Conservation (phyloP, 108 stramenopile genomes). For the Hondaea fermentalgiana region DNA sequence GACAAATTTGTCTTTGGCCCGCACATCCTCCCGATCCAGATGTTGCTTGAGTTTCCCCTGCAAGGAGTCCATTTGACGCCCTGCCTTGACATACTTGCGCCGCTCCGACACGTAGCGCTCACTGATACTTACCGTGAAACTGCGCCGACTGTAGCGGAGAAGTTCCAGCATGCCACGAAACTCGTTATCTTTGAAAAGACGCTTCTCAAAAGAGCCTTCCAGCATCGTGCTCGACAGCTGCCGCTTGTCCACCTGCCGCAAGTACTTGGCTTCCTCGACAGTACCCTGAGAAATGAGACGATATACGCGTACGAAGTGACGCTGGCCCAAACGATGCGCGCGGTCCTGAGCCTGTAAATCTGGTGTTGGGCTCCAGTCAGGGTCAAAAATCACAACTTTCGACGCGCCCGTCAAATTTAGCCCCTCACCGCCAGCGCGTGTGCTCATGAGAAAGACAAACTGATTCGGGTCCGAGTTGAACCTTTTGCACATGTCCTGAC, state of each 20-base stretch:
- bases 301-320: constrained; percentile 41
- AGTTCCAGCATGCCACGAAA: constrained; percentile 4
- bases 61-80: too few relatives aligned
- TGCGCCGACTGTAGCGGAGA: background rate
- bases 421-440: constrained; percentile 16
- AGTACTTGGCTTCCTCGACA: constrained; percentile 63
- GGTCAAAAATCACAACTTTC: constrained; percentile 20
- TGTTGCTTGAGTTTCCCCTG: background rate
- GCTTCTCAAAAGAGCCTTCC: background rate
- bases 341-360: constrained; percentile 45
- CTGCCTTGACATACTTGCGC: background rate
- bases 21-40: background rate
- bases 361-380: constrained; percentile 11
- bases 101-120: background rate
- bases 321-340: constrained; percentile 48
- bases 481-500: background rate
- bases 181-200: background rate
- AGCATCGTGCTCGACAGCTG: background rate
- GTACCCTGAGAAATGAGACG: constrained; percentile 67
- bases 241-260: constrained; percentile 15
- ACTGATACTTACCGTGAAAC: background rate
- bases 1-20: background rate
- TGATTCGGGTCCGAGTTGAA: constrained; percentile 7
- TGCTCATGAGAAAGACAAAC: constrained; percentile 14
- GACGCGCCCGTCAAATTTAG: constrained; percentile 16